Percentiles rank a stretch among this genome's conserved stretches.
phyloP scores from a whole-genome alignment of 352 stramenopile species.

The Phytophthora pinifolia region DNA sequence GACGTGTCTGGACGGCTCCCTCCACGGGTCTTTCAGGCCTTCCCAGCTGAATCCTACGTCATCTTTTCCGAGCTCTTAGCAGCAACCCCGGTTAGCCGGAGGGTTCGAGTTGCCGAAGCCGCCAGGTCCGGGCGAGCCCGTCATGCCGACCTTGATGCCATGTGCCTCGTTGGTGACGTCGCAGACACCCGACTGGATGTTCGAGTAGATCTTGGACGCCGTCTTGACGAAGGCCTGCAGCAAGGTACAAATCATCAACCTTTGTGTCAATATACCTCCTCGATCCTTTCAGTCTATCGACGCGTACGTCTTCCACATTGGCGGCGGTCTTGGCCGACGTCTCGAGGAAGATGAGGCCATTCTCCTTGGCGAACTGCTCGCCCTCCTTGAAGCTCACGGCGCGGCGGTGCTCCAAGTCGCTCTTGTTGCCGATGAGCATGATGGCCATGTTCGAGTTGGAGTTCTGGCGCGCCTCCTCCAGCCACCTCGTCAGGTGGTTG shows the following conservation, averaged over 20 bases:
- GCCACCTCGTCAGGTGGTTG: constrained; percentile 98
- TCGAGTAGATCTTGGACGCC: constrained; percentile 95
- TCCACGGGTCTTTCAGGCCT: not conserved
- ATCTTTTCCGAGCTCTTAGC: constrained; percentile 42
- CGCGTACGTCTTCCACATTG: constrained; percentile 98
- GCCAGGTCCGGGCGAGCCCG: constrained; percentile 68
- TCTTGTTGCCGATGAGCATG: constrained; percentile 99
- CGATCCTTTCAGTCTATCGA: not conserved
- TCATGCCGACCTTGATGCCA: constrained; percentile 90
- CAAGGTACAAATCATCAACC: not conserved
- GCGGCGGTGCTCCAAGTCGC: constrained; percentile 95
- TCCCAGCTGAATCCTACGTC: constrained; percentile 8
- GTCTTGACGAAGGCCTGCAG: constrained; percentile 94
- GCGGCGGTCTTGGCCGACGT: constrained; percentile 98
- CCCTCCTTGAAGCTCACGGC: constrained; percentile 98
- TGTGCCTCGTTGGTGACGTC: constrained; percentile 95
- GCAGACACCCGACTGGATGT: constrained; percentile 94
- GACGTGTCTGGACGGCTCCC: constrained; percentile 18
- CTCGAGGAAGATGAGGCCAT: constrained; percentile 99
- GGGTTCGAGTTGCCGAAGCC: constrained; percentile 81
- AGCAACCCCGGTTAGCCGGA: constrained; percentile 73
- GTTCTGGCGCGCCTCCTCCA: constrained; percentile 98
- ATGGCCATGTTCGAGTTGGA: constrained; percentile 99
- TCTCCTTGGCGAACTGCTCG: constrained; percentile 98
- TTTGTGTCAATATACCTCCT: too few relatives aligned